Conservation (phyloP, 805 yeast genomes). For the Myxozyma sirexii region DNA sequence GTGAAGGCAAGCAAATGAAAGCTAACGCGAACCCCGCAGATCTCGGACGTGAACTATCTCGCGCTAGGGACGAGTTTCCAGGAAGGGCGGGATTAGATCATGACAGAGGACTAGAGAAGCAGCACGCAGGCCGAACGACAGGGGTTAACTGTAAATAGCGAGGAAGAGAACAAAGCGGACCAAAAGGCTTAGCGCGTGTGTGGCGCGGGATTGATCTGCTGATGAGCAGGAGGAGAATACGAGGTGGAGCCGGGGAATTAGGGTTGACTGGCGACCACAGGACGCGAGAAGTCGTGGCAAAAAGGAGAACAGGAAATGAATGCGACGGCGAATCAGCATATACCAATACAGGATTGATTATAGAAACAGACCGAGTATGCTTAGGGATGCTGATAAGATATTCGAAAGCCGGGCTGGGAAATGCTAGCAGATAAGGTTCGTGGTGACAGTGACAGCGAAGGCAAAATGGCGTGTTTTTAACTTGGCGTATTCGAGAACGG, state of each 20-base stretch:
- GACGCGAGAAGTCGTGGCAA: background rate
- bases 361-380: no score
- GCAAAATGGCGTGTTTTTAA: background rate
- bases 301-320: no score
- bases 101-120: background rate
- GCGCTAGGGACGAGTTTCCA: conserved; percentile 13
- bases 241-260: background rate
- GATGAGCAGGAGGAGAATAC: background rate
- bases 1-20: background rate
- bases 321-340: no score
- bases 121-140: background rate
- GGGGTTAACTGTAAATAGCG: background rate
- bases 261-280: background rate
- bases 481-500: background rate
- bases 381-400: no score
- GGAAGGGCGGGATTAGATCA: background rate
- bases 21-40: background rate
- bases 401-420: no score
- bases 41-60: conserved; percentile 16
- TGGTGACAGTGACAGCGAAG: background rate
- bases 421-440: background rate
- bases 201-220: background rate
- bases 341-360: no score
- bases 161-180: background rate
- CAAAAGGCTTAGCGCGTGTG: background rate